Base-by-base conservation (phyloP, 148 eudicot species). In the Gaultheria prostrata region DNA sequence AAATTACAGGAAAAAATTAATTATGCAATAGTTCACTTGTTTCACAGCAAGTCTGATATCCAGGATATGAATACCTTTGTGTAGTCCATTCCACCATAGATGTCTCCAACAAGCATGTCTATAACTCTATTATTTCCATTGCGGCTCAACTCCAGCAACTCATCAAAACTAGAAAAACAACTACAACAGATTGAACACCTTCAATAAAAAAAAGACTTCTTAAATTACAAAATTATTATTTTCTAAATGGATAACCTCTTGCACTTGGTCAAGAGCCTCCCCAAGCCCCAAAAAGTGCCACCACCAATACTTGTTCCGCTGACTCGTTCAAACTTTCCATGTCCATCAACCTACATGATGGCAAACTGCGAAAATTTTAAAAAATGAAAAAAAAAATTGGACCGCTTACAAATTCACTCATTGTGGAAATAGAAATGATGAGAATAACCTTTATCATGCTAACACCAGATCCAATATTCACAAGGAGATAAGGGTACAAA, bases 281-380 rank as follows among this genome's bases (percentile, higher is more conserved):
- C 99, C 83, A 97, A 86, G 18, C 99, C 99, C 98, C 98, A 97
- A 83, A 94, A 97, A 48, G 99, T 97, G 76, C 99, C 99, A 85
- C 99, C 99, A 65, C 99, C 99, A 77, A 94, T 98, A 90, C 95
- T 97, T 82, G 99, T 94, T 76, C 99, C 99, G 77, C 99, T 97
- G 71, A 97, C 95, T 81, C 99, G 94, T 88, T 97, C 88, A 84
- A 92, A 97, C 80, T 90, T 88, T 18, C 99, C 99, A 83, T 94
- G 95, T 43, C 98, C 97, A 80, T 97, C 99, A 57, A 97, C 99
- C 99, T 97, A 80, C 82, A 87, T 63, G 59, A 85, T 43, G 12
- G 46, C n/a, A 75, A 87, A 39, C 57, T 79, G 59, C 79, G 33
- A 78, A 83, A 57, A 21, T 53, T 28, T 49, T 76, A 61, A 35